Base-by-base conservation (phyloP, 306 rosid genomes). In the Benincasa hispida region DNA sequence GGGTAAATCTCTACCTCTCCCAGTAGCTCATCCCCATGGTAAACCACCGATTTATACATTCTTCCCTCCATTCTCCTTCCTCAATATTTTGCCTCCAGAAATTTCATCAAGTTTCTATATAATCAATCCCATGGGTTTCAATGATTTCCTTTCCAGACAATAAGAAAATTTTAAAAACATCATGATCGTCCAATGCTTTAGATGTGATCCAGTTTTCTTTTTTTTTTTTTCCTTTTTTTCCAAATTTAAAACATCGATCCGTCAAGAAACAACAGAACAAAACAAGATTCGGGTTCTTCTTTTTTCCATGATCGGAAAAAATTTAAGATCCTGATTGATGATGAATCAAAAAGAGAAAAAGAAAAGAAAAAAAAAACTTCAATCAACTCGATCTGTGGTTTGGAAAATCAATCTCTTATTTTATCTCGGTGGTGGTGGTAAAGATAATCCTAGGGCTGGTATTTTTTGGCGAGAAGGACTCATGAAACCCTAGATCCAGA, bases 401-500 rank as follows among this genome's bases (percentile, higher is more conserved):
- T 79, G n/a, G 75, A 82, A 35, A 28, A 60, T 25, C 68, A 28
- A 60, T 25, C 68, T 55, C 37, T 12, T 79, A 39, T 47, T 47
- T 42, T 74, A 56, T 30, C 56, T 73, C 51, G 62, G 55, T 74
- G 74, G 77, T 77, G 63, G 86, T 78, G n/a, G n/a, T n/a, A n/a
- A 76, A 45, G 65, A 83, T 67, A 76, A 56, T 45, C 78, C 82
- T 88, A 94, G 97, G 99, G 91, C 87, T 89, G 77, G 78, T 34
- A 53, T n/a, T 72, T 74, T 50, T 47, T 25, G 68, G 67, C 41
- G 83, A 75, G 86, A 14, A 66, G 76, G 25, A 82, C 82, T 83
- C 47, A 28, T 25, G 82, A 63, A 91, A 95, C 98, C 99, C 99
- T 94, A 94, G 96, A 94, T 92, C 97, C 96, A 85, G 98, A 90